Evolutionary conservation across 2,329 filamentous ascomycete genomes (phyloP).

Genomic region (Leptoxyphium fumago): DNA sequence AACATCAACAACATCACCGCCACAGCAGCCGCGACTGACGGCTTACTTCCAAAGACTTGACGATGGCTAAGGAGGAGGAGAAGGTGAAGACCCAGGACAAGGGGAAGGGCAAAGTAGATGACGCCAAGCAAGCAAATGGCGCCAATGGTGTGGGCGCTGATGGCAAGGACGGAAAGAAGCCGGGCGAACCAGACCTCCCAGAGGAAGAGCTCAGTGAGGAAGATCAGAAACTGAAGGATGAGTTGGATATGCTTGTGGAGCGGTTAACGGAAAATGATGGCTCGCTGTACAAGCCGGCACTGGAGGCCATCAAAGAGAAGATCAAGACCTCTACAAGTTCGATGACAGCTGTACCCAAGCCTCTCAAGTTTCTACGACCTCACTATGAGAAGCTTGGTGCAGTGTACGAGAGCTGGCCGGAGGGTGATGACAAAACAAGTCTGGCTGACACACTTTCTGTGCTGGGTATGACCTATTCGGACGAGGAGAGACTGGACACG

Average conservation of each 20-base stretch:
- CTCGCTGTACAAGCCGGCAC: constrained; percentile 75
- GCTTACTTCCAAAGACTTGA: constrained; percentile 21
- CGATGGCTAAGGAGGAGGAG: constrained; percentile 84
- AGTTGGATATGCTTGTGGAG: constrained; percentile 96
- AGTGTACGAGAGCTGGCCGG: constrained; percentile 79
- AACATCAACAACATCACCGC: too few relatives aligned
- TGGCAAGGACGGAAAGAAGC: constrained; percentile 54
- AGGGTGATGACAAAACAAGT: constrained; percentile 70
- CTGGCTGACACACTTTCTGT: constrained; percentile 93
- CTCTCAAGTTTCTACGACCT: constrained; percentile 90
- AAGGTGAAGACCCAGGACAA: constrained; percentile 74
- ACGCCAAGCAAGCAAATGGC: constrained; percentile 47
- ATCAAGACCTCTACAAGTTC: constrained; percentile 99
- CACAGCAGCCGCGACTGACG: not conserved
- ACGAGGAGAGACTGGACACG: constrained; percentile 82
- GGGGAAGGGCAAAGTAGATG: constrained; percentile 80
- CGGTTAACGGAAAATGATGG: constrained; percentile 78
- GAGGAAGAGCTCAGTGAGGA: constrained; percentile 91
- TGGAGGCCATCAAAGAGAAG: constrained; percentile 93
- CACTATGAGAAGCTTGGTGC: constrained; percentile 85
- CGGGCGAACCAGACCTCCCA: constrained; percentile 57
- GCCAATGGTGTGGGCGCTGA: constrained; percentile 37
- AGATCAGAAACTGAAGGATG: constrained; percentile 94
- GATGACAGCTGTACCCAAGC: constrained; percentile 98
- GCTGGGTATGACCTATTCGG: constrained; percentile 92